Conservation (phyloP, 306 rosid species). For the Senna tora region DNA sequence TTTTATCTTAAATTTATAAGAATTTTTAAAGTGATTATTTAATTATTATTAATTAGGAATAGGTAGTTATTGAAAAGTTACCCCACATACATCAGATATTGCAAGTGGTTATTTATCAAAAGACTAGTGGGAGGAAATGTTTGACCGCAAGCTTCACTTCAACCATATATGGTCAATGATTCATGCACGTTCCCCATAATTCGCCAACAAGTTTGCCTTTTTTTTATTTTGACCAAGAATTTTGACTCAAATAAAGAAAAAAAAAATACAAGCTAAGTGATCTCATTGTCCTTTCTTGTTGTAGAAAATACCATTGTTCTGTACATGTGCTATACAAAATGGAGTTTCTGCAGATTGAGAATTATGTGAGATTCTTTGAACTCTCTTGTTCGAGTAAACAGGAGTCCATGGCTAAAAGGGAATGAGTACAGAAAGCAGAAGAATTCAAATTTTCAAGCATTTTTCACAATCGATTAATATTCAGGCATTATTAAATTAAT, state of each 20-base stretch:
- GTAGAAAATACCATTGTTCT: background rate
- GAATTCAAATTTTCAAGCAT: no score
- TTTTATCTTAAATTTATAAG: no score
- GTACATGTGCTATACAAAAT: background rate
- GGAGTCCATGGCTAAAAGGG: slow-evolving; percentile 44
- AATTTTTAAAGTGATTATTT: background rate
- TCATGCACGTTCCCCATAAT: background rate
- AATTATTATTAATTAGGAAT: no score
- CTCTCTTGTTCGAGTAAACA: slow-evolving; percentile 31
- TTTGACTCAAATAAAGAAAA: no score
- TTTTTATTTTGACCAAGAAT: no score
- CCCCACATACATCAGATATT: background rate
- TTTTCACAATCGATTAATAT: no score
- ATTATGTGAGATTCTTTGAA: slow-evolving; percentile 15
- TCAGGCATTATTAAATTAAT: no score
- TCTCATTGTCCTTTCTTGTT: background rate
- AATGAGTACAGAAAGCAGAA: no score
- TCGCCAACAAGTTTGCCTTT: background rate
- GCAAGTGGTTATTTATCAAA: no score
- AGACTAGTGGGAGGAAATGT: background rate
- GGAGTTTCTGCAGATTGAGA: background rate
- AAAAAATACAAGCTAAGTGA: no score
- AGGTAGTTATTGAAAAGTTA: no score
- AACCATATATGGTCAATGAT: background rate
- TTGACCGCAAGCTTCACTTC: background rate